Base-by-base conservation (phyloP, 306 rosid species). In the Lathyrus tuberosus region DNA sequence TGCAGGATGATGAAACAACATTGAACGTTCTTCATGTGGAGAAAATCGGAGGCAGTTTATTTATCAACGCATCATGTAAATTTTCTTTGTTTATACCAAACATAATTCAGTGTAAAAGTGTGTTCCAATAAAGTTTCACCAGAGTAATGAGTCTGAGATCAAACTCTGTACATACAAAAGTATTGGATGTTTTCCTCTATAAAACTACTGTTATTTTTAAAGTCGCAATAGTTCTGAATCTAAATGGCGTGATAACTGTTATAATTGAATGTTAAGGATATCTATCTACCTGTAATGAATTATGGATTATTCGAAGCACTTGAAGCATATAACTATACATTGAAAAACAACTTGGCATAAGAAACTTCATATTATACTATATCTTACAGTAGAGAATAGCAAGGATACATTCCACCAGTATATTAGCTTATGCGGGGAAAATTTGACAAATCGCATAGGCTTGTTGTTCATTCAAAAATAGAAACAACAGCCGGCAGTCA, bases 1-100 rank as follows among this genome's bases (percentile, higher is more conserved):
- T 85, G 96, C 88, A 91, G 97, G 90, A 73, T 72, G 70, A 52
- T 75, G 73, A 85, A 85, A 74, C 74, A 68, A 33, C 44, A 40
- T 68, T 86, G 83, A 85, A 33, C 72, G 60, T 65, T 57, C 49
- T 33, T 73, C 56, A 43, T 63, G 11, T 69, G 78, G 79, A 79
- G 78, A 76, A 69, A 71, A 31, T n/a, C 69, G 83, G 77, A 71
- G 78, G 80, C 35, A 17, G 28, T 12, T 76, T 59, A 76, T 61
- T 47, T 65, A 51, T 66, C 33, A 24, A 35, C 44, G 61, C 14
- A n/a, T 80, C 47, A 52, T 65, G 80, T 51, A 81, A 68, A 65
- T 80, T 70, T 79, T 76, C 72, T 66, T 17, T 79, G 85, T 82
- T 79, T 58, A 82, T 83, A 65, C 53, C 64, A 47, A 71, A 63